These are phyloP conservation scores for Saccharomyces kudriavzevii DNA, from an alignment of 805 yeast species.

Conservation along the genomic window DNA sequence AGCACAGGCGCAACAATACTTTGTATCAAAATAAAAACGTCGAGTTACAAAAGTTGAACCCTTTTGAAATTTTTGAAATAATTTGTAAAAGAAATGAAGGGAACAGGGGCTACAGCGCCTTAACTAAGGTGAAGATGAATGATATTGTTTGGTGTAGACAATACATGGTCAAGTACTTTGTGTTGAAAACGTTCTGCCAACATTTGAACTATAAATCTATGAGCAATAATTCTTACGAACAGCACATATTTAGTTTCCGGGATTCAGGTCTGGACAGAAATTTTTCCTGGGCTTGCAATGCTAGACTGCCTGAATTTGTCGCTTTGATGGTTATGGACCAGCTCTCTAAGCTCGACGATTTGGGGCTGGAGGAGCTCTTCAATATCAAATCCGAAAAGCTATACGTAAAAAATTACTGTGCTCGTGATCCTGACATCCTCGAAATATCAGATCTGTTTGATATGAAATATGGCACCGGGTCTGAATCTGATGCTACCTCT, in stretches of 20 bases:
- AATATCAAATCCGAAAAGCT: constrained; percentile 15
- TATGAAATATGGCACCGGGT: constrained; percentile 11
- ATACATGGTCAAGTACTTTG: constrained; percentile 21
- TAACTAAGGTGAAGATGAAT: constrained; percentile 17
- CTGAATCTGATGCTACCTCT: background rate
- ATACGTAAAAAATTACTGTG: background rate
- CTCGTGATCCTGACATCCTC: constrained; percentile 13
- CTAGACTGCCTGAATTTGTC: constrained; percentile 19
- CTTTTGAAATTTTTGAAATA: constrained; percentile 16
- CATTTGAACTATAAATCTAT: constrained; percentile 1
- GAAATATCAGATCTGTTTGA: constrained; percentile 17
- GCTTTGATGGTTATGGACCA: constrained; percentile 20
- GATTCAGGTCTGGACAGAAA: constrained; percentile 28
- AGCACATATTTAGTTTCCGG: constrained; percentile 12
- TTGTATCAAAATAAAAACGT: constrained; percentile 1
- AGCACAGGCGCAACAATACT: constrained; percentile 5
- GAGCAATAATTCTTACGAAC: constrained; percentile 1
- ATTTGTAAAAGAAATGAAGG: constrained; percentile 3
- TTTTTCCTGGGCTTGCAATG: constrained; percentile 27
- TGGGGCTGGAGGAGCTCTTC: constrained; percentile 19
- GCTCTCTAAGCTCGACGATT: constrained; percentile 17
- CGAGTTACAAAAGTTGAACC: constrained; percentile 14
- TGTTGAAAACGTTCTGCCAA: constrained; percentile 9
- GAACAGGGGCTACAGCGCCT: background rate
- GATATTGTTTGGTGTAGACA: constrained; percentile 28